Evolutionary conservation across 495 filamentous ascomycete genomes (phyloP), one percentile per base, ranked within the genome.

Genomic region (Pseudotulostoma volvatum): DNA sequence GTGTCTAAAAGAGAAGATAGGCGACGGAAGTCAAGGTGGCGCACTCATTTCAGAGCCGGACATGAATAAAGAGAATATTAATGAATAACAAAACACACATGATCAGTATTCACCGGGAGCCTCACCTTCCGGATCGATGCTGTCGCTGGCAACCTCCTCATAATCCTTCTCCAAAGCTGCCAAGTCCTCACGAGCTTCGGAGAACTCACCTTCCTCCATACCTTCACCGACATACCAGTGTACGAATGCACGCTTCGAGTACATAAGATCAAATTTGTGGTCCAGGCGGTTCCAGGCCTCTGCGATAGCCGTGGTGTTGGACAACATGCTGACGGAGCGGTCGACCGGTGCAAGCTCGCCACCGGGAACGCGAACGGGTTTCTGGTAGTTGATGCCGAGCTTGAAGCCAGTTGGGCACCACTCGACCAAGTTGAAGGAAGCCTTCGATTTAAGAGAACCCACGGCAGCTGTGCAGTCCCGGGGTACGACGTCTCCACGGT

Each of bases 371-470:
- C 76, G 69, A 44, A 77, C 64, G 31, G 84, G 84, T 65, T 85
- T 84, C 61, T 85, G 79, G 66, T 86, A 86, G 67, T 87, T 88
- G 69, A 93, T 92, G 47, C 84, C 84, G 38, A 93, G 68, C 70
- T 93, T 93, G 75, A 93, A 93, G 42, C 84, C 84, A 33, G 84
- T 93, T n/a, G 84, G 84, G 63, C 84, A 93, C 84, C 84, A 93
- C 57, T 93, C 84, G 38, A 93, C 84, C 41, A 92, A 68, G 70
- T 90, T 85, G 71, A 93, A 88, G 18, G 84, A 84, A 7, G 74
- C 50, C 68, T 84, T 87, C 49, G 84, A 77, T 67, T 93, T 93
- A 45, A 93, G 70, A 15, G 76, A 69, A 17, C 80, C 80, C 37
- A 88, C 76, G 19, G 84, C 84, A 32, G 75, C 71, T 46, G 66